phyloP scores from a whole-genome alignment of 257 asterid genomes.

The Primulina huaijiensis region DNA sequence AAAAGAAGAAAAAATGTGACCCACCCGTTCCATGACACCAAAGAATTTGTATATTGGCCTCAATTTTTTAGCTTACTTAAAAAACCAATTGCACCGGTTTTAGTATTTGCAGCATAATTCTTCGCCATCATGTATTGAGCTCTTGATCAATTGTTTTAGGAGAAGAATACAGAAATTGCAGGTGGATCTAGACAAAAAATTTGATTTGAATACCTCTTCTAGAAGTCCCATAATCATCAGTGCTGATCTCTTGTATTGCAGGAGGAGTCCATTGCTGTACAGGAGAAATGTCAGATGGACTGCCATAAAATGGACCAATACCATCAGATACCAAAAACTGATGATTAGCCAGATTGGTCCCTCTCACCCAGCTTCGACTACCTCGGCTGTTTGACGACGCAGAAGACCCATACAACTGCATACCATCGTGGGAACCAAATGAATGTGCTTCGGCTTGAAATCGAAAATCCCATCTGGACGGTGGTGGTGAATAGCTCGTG shows the following conservation, averaged over 20 bases:
- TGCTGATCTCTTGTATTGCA: slow-evolving; percentile 71
- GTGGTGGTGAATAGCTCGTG: slow-evolving; percentile 94
- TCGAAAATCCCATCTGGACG: slow-evolving; percentile 81
- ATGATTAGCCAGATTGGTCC: slow-evolving; percentile 53
- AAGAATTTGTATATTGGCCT: neutral
- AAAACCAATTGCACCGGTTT: neutral
- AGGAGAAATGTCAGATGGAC: slow-evolving; percentile 89
- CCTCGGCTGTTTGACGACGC: slow-evolving; percentile 90
- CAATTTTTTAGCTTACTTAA: neutral
- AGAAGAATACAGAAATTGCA: slow-evolving; percentile 1
- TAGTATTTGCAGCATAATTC: neutral
- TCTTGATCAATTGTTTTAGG: neutral
- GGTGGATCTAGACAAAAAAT: neutral
- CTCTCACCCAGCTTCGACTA: slow-evolving; percentile 88
- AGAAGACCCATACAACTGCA: slow-evolving; percentile 72
- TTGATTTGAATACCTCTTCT: slow-evolving; percentile 54
- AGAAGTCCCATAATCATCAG: slow-evolving; percentile 61
- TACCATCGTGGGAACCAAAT: slow-evolving; percentile 80
- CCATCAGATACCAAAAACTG: slow-evolving; percentile 73
- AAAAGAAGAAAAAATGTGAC: slow-evolving; percentile 1
- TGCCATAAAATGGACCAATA: slow-evolving; percentile 61
- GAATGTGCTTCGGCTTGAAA: slow-evolving; percentile 75
- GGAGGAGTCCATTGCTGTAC: slow-evolving; percentile 89
- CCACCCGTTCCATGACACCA: slow-evolving; percentile 11
- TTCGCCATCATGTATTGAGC: neutral